phyloP scores from a whole-genome alignment of 2,329 filamentous ascomycete species.

The Curvularia eragrostidis region DNA sequence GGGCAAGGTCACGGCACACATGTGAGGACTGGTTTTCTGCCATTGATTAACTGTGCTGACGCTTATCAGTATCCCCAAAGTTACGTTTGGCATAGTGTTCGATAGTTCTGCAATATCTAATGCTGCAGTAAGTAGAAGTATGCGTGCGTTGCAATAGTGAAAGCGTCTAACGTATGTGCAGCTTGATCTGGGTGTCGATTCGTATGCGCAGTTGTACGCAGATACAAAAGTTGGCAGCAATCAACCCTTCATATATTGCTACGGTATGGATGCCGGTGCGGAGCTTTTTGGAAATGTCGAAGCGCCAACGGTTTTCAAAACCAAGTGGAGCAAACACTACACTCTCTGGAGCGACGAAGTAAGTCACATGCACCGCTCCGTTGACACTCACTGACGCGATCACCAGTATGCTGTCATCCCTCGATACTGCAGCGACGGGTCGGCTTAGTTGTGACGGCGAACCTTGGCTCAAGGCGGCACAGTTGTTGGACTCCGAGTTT shows the following conservation, averaged over 20 bases:
- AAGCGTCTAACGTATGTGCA: background rate
- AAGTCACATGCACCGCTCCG: background rate
- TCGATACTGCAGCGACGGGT: background rate
- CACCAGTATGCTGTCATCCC: background rate
- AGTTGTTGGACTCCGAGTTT: background rate
- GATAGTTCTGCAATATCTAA: conserved; percentile 2
- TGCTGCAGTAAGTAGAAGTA: background rate
- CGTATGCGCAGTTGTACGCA: background rate
- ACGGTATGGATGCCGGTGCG: background rate
- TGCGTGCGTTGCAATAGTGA: background rate
- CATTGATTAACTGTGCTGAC: background rate
- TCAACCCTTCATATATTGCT: background rate
- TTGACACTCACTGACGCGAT: background rate
- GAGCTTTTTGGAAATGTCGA: background rate
- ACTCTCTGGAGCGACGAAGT: background rate
- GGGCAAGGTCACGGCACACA: background rate
- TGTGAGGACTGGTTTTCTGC: background rate
- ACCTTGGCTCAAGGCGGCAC: background rate
- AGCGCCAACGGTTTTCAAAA: background rate
- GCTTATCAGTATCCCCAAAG: background rate
- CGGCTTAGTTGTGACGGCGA: background rate
- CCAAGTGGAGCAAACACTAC: background rate
- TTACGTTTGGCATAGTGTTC: conserved; percentile 5
- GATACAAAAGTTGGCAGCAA: background rate
- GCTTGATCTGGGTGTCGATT: background rate